Evolutionary conservation across 2,329 filamentous ascomycete species (phyloP), one percentile per base, ranked within the genome.

Genomic region (Exophiala oligosperma): DNA sequence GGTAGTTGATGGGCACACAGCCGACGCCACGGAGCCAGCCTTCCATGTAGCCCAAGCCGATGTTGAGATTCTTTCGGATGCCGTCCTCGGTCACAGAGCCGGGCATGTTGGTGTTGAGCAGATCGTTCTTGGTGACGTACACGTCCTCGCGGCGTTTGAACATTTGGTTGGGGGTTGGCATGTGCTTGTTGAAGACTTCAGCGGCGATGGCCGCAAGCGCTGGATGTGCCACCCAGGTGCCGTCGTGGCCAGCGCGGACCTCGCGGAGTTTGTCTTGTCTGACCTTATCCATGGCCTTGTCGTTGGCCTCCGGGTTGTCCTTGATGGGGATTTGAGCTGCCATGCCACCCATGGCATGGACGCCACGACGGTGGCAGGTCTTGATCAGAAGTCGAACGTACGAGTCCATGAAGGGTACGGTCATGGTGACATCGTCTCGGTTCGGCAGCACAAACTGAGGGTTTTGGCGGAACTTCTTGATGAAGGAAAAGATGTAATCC

Each of bases 401-500:
- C 49, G 94, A 86, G 68, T 97, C 86, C 94, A 99, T 97, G 79
- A 99, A 99, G 11, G 94, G 94, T 1, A 93, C 89, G 11, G 92
- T 97, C 94, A 99, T 97, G 68, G 94, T 99, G 55, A 99, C 91
- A 61, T 85, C 83, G 55, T 88, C 88, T 62, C 94, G 90, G 75
- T 99, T 93, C 28, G 94, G 94, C 21, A 99, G 87, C 57, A 97
- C 86, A 73, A 97, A 97, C 78, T 88, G 87, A 69, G 90, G 82
- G 81, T 97, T 94, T 71, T 96, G 86, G 73, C 94, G 91, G 89
- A 97, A 96, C 77, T 96, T 96, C 85, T 99, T 99, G 82, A 99
- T 97, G 72, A 93, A 91, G 75, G 89, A 94, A 84, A 99, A 99
- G 79, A 99, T 97, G 83, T 99, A 99, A 74, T 99, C 94, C 94